Conservation (phyloP, 768 basidiomycete species). For the Xanthoconium purpureum region DNA sequence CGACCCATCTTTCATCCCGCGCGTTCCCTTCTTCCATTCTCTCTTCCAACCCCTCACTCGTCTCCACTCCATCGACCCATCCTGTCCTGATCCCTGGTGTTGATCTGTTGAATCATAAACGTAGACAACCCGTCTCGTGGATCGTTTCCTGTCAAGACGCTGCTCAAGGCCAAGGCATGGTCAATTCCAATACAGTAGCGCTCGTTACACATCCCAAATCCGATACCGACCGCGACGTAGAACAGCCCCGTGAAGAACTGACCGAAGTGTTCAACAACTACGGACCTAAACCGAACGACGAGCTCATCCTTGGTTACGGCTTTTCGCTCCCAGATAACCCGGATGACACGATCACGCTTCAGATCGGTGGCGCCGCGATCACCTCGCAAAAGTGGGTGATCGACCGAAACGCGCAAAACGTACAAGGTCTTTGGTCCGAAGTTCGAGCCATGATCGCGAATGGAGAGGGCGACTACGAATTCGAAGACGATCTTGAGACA, state of each 20-base stretch:
- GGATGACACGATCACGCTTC: constrained; percentile 82
- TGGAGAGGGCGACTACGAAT: constrained; percentile 28
- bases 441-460: constrained; percentile 35
- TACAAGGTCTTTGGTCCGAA: constrained; percentile 60
- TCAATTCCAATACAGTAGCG: constrained; percentile 45
- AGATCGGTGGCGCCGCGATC: constrained; percentile 56
- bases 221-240: constrained; percentile 11
- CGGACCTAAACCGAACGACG: constrained; percentile 85
- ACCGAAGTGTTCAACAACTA: constrained; percentile 79
- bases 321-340: constrained; percentile 79
- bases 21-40: constrained; percentile 88
- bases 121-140: constrained; percentile 83
- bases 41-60: constrained; percentile 50
- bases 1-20: constrained; percentile 81
- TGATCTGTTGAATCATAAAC: constrained; percentile 83
- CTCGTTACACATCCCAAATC: constrained; percentile 53
- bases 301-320: constrained; percentile 89
- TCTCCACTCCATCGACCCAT: constrained; percentile 49
- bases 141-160: constrained; percentile 44
- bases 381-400: constrained; percentile 54
- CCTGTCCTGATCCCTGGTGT: constrained; percentile 86
- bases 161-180: not conserved
- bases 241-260: constrained; percentile 34
- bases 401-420: constrained; percentile 53
- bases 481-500: constrained; percentile 68